These are phyloP conservation scores for Oidium heveae DNA, from an alignment of 2,329 filamentous ascomycete species.

Conservation along the genomic window DNA sequence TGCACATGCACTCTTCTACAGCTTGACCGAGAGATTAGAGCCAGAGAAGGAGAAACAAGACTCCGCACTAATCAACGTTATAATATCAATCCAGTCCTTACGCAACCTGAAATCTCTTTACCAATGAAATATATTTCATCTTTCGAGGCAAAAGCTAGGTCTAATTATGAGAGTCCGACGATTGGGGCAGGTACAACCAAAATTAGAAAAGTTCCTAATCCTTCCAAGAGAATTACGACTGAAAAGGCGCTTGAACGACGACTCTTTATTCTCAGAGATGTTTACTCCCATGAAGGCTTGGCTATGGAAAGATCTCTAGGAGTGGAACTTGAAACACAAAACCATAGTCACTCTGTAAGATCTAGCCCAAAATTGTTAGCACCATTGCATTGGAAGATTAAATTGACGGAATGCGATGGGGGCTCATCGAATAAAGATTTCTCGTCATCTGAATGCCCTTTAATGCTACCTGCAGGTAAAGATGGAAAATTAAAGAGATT, in stretches of 20 bases:
- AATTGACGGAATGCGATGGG: not conserved
- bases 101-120: constrained; percentile 2
- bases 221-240: not conserved
- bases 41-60: constrained; percentile 15
- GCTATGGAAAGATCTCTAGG: not conserved
- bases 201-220: not conserved
- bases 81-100: not conserved
- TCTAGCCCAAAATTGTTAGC: not conserved
- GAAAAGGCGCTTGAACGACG: not conserved
- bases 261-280: not conserved
- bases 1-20: constrained; percentile 18
- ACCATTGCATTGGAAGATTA: not conserved
- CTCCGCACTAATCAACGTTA: constrained; percentile 3
- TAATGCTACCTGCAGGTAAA: not conserved
- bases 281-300: not conserved
- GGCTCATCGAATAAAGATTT: not conserved
- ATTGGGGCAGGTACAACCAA: not conserved
- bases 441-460: not conserved
- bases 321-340: not conserved
- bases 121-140: constrained; percentile 8
- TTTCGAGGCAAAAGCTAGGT: not conserved
- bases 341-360: not conserved
- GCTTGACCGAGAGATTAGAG: constrained; percentile 20
- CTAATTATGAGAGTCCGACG: not conserved
- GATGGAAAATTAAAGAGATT: not conserved